A percentile compares a stretch with the other conserved stretches of the same genome.
Conservation (phyloP, 768 basidiomycete species). For the Tephrocybe sp. region DNA sequence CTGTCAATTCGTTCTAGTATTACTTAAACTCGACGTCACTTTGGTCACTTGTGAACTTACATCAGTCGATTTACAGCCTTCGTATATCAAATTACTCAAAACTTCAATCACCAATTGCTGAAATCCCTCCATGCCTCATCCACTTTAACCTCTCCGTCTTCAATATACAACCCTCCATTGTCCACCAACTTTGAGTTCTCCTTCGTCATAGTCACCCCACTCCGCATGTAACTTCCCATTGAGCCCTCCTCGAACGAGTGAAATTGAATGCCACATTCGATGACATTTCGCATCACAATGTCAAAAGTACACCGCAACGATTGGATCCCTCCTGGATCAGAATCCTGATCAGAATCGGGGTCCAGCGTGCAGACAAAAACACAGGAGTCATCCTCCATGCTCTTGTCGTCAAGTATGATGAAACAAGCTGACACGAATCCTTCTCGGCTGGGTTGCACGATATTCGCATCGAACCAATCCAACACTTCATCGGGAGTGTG, state of each 20-base stretch:
- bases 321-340: not conserved
- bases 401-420: not conserved
- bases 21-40: too few relatives aligned
- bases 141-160: conserved; percentile 1
- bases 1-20: too few relatives aligned
- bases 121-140: not conserved
- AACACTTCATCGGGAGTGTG: not conserved
- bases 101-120: not conserved
- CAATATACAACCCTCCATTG: not conserved
- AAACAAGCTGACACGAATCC: not conserved
- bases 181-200: not conserved
- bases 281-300: not conserved
- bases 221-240: not conserved
- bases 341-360: not conserved
- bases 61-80: too few relatives aligned
- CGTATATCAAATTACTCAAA: too few relatives aligned
- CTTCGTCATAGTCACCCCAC: conserved; percentile 1
- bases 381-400: not conserved
- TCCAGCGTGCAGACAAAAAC: not conserved
- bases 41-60: too few relatives aligned
- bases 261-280: not conserved
- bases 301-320: not conserved
- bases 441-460: not conserved
- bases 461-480: not conserved
- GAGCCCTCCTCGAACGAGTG: not conserved